Percentiles rank a stretch among this genome's conserved stretches.
Conservation (phyloP, 306 rosid species). For the Prosopis cineraria region DNA sequence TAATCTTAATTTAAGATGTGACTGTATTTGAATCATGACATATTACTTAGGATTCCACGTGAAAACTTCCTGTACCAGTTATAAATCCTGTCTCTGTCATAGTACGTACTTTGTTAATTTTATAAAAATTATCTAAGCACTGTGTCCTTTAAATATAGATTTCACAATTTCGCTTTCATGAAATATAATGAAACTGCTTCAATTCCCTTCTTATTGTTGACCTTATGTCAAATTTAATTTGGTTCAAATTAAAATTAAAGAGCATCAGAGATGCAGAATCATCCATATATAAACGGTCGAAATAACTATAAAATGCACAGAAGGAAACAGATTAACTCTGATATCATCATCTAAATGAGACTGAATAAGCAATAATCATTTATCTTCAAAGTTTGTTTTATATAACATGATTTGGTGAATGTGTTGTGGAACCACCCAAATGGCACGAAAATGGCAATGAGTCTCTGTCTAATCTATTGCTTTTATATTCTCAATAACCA, state of each 20-base stretch:
- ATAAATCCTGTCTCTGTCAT: not conserved
- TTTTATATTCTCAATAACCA: not conserved
- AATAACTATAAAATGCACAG: not conserved
- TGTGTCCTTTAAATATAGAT: not conserved
- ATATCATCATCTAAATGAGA: not conserved
- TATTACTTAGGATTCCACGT: not conserved
- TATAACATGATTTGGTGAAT: not conserved
- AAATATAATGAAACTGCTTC: not conserved
- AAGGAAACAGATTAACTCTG: not conserved
- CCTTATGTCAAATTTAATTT: not conserved
- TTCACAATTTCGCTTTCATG: not conserved
- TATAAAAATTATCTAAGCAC: not conserved
- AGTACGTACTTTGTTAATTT: not conserved
- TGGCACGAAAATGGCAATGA: constrained; percentile 27
- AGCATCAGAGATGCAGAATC: not conserved
- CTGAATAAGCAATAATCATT: not conserved
- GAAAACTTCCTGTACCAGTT: not conserved
- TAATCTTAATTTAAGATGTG: too few species aligned
- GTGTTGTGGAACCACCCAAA: not conserved
- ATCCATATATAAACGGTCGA: not conserved
- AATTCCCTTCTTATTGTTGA: not conserved
- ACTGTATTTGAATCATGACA: not conserved
- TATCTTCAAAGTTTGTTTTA: not conserved
- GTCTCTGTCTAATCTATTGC: not conserved
- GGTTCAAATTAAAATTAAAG: not conserved